Conservation (phyloP, 164 flowering plant genomes). For the Warburgia ugandensis region DNA sequence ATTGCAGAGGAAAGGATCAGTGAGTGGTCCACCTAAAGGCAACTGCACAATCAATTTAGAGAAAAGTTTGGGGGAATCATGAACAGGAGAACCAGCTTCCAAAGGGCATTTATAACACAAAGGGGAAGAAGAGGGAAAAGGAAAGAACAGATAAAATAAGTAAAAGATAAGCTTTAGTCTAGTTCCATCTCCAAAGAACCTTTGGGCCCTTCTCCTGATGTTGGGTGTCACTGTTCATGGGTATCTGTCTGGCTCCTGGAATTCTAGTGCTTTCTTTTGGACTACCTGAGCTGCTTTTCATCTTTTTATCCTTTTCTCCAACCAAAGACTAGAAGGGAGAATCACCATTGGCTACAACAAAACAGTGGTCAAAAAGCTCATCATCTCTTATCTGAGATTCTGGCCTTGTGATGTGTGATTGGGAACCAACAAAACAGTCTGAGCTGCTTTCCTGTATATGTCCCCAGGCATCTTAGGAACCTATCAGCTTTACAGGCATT, state of each 20-base stretch:
- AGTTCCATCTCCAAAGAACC: conserved; percentile 20
- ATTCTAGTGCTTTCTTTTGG: conserved; percentile 21
- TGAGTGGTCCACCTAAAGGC: conserved; percentile 30
- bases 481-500: conserved; percentile 1
- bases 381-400: conserved; percentile 49
- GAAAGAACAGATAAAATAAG: conserved; percentile 4
- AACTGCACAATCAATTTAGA: conserved; percentile 20
- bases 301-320: conserved; percentile 5
- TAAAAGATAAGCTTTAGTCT: conserved; percentile 37
- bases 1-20: neutral
- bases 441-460: conserved; percentile 31
- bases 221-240: conserved; percentile 40
- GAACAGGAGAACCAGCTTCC: conserved; percentile 12
- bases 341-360: conserved; percentile 15
- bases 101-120: conserved; percentile 22
- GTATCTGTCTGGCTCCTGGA: conserved; percentile 24
- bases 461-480: conserved; percentile 12
- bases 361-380: conserved; percentile 34
- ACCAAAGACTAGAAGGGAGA: conserved; percentile 12
- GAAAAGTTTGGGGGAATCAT: conserved; percentile 15
- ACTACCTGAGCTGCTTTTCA: conserved; percentile 12
- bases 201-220: conserved; percentile 38
- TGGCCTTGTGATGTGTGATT: conserved; percentile 49
- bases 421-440: conserved; percentile 37
- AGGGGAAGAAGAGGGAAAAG: neutral